A percentile compares a stretch with the other conserved stretches of the same genome.
phyloP scores from a whole-genome alignment of 345 rosid genomes.

The Schrenkiella parvula region DNA sequence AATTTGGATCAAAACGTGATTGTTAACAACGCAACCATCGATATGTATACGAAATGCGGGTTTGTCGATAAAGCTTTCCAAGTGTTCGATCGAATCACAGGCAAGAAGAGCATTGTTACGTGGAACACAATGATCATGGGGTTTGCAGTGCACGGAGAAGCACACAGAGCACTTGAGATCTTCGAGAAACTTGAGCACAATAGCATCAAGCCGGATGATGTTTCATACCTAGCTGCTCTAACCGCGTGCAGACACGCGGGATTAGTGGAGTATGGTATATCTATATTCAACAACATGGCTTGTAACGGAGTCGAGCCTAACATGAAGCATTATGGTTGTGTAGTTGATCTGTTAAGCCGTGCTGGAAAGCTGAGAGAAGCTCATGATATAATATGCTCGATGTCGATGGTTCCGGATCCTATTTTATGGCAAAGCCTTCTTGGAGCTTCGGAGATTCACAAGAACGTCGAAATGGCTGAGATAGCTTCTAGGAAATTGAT shows the following conservation, averaged over 20 bases:
- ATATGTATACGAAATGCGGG: conserved; percentile 85
- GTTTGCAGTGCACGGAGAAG: conserved; percentile 80
- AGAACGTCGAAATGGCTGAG: conserved; percentile 75
- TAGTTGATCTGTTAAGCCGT: conserved; percentile 80
- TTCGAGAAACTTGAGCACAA: conserved; percentile 46
- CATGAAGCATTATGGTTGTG: conserved; percentile 72
- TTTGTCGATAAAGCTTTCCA: conserved; percentile 57
- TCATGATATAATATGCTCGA: conserved; percentile 52
- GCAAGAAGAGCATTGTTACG: conserved; percentile 51
- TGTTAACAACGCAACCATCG: conserved; percentile 71
- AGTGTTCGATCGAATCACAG: conserved; percentile 51
- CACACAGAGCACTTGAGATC: conserved; percentile 52
- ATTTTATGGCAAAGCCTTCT: conserved; percentile 86
- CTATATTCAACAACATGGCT: conserved; percentile 57
- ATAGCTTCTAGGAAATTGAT: conserved; percentile 51
- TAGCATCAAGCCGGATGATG: conserved; percentile 55
- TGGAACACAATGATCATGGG: conserved; percentile 96
- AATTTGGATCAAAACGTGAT: conserved; percentile 52
- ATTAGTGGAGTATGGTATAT: conserved; percentile 62
- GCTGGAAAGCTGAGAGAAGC: conserved; percentile 75
- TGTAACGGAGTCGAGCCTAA: conserved; percentile 47
- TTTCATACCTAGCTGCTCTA: conserved; percentile 58
- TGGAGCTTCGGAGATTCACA: conserved; percentile 68
- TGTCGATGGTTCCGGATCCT: conserved; percentile 60
- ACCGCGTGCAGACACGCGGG: conserved; percentile 86